phyloP scores from a whole-genome alignment of 306 rosid species.

The Abrus pulchellus region DNA sequence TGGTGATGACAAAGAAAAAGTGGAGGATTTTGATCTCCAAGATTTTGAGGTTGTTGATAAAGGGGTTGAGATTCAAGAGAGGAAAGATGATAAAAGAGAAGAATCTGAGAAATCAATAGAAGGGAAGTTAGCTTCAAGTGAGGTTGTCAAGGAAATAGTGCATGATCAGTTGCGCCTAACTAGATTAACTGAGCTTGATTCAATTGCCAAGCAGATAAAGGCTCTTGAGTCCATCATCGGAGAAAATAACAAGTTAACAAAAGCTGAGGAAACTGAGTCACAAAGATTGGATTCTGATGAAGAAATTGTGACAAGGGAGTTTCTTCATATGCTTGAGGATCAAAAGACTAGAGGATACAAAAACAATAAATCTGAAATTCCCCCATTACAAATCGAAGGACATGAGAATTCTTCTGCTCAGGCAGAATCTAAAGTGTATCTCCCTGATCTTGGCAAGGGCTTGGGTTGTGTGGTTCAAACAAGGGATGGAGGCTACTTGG shows the following conservation, averaged over 20 bases:
- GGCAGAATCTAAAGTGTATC: constrained; percentile 70
- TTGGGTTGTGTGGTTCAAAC: constrained; percentile 87
- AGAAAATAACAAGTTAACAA: constrained; percentile 41
- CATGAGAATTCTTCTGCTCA: constrained; percentile 44
- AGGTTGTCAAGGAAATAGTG: constrained; percentile 79
- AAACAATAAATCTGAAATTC: constrained; percentile 53
- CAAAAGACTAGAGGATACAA: constrained; percentile 60
- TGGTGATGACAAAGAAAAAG: constrained; percentile 59
- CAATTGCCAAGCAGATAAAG: constrained; percentile 87
- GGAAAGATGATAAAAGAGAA: constrained; percentile 51
- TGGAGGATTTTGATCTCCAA: constrained; percentile 77
- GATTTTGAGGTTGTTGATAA: constrained; percentile 86
- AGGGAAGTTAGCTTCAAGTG: constrained; percentile 63
- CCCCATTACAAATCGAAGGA: constrained; percentile 57
- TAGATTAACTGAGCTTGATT: constrained; percentile 78
- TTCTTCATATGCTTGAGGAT: constrained; percentile 89
- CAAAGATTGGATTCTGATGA: constrained; percentile 82
- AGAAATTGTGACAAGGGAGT: constrained; percentile 83
- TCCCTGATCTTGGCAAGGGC: constrained; percentile 90
- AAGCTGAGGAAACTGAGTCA: constrained; percentile 61
- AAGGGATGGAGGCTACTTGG: constrained; percentile 83
- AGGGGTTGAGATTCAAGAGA: constrained; percentile 83
- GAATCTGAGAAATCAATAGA: constrained; percentile 63
- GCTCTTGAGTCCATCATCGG: constrained; percentile 86
- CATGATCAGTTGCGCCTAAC: constrained; percentile 63